Evolutionary conservation across 78 protist species (phyloP), one percentile per base, ranked within the genome.

Genomic region (Thecamonas trahens): DNA sequence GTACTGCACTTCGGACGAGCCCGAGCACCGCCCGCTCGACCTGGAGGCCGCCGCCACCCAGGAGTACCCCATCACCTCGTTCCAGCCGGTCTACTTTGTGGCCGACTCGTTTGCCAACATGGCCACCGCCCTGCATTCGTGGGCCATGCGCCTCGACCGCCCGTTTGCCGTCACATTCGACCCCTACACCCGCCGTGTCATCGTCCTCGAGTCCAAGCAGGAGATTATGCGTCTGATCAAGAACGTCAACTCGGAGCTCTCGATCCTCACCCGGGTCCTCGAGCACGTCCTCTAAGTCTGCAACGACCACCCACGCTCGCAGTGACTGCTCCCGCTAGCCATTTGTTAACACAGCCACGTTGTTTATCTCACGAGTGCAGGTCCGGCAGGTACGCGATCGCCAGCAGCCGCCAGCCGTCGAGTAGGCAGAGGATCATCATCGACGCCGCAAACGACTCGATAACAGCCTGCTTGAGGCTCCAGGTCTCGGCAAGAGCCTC

Each of bases 31-130:
- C 40, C 80, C 74, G 39, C 83, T 81, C 57, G 83, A 72, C 0
- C 93, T 89, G 32, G 35, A 0, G 20, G 47, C 22, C 35, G 67
- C 80, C 0, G 58, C 79, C 5, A 38, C 18, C 26, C 28, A 64
- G 18, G 52, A 74, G 37, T 94, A 91, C 72, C 97, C 97, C 49
- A 86, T 94, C 66, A 91, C 96, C 24, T 39, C 35, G 50, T 91
- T 71, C 83, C 97, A 94, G 78, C 96, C 95, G 57, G 9, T 57
- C 35, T 94, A 91, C 79, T 94, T 63, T 66, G 95, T 91, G 8
- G 95, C 95, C 1, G 94, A 91, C 17, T 54, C 73, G 71, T 94
- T 91, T 20, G 64, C 81, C 58, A 67, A 67, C 62, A 67, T 34
- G 93, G 89, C 28, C 74, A 79, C 14, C 3, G 42, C n/a, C 14